A percentile compares a stretch with the other conserved stretches of the same genome.
Evolutionary conservation across 306 rosid species (phyloP).

Genomic region (Begonia masoniana): DNA sequence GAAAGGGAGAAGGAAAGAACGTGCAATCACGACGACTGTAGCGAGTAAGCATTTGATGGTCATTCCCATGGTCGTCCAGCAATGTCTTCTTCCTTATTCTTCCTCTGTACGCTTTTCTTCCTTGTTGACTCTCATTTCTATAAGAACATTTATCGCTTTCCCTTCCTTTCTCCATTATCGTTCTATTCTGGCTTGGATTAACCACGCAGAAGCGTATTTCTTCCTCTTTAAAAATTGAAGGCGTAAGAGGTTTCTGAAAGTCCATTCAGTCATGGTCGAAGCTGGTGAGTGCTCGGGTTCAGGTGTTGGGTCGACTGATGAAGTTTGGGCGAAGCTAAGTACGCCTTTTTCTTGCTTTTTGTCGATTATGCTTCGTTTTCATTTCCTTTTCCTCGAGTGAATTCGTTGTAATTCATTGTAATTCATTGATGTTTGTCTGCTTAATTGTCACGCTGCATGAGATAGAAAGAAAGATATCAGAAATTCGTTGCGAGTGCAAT

Average conservation of each 20-base stretch:
- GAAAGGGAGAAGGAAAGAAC: no score
- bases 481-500: no score
- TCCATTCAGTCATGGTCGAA: slow-evolving; percentile 30
- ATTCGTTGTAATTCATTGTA: not conserved
- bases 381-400: not conserved
- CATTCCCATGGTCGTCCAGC: not conserved
- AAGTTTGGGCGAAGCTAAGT: slow-evolving; percentile 88
- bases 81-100: slow-evolving; percentile 2
- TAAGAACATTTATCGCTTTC: no score
- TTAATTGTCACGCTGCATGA: no score
- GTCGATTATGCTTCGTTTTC: not conserved
- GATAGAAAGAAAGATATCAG: no score
- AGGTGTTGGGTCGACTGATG: slow-evolving; percentile 27
- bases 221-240: not conserved
- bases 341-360: slow-evolving; percentile 1
- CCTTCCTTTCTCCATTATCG: no score
- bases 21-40: no score
- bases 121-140: no score
- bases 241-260: not conserved
- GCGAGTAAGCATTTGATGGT: no score
- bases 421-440: not conserved
- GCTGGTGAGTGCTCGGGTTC: slow-evolving; percentile 49
- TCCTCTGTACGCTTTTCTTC: slow-evolving; percentile 4
- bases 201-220: not conserved
- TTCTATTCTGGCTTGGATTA: not conserved